A percentile compares a stretch with the other conserved stretches of the same genome.
Evolutionary conservation across 768 basidiomycete genomes (phyloP).

Genomic region (Aureoboletus auriporus): DNA sequence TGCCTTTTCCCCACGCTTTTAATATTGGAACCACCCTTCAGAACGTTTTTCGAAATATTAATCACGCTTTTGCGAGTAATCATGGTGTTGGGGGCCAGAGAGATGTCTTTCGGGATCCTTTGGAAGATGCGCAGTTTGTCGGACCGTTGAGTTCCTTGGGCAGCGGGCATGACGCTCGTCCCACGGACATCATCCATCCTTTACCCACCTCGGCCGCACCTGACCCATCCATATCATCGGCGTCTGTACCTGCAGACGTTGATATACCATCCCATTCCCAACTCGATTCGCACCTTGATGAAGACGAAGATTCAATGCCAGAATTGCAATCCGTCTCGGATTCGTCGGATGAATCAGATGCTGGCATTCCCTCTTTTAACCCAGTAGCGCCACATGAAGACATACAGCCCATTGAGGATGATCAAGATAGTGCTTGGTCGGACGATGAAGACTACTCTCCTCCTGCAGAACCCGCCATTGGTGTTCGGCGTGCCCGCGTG

Average conservation of each 20-base stretch:
- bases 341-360: constrained; percentile 34
- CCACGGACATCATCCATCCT: constrained; percentile 3
- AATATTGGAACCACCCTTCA: constrained; percentile 25
- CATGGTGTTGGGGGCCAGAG: constrained; percentile 2
- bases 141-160: constrained; percentile 3
- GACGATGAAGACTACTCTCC: constrained; percentile 31
- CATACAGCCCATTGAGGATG: constrained; percentile 27
- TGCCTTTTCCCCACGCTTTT: constrained; percentile 16
- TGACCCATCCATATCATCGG: constrained; percentile 1
- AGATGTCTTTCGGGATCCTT: not conserved
- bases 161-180: not conserved
- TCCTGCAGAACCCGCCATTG: constrained; percentile 27
- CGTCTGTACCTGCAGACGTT: constrained; percentile 1
- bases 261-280: constrained; percentile 7
- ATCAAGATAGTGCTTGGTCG: constrained; percentile 26
- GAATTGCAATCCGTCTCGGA: constrained; percentile 37
- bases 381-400: constrained; percentile 21
- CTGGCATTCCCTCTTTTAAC: constrained; percentile 27
- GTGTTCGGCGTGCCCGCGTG: constrained; percentile 50
- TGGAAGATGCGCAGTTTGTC: constrained; percentile 1
- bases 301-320: constrained; percentile 41
- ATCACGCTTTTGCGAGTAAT: constrained; percentile 25
- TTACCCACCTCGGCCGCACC: not conserved
- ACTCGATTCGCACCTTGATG: constrained; percentile 12
- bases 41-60: constrained; percentile 29